Evolutionary conservation across 108 stramenopile species (phyloP).

Genomic region (Cyclostephanos invisitatus): DNA sequence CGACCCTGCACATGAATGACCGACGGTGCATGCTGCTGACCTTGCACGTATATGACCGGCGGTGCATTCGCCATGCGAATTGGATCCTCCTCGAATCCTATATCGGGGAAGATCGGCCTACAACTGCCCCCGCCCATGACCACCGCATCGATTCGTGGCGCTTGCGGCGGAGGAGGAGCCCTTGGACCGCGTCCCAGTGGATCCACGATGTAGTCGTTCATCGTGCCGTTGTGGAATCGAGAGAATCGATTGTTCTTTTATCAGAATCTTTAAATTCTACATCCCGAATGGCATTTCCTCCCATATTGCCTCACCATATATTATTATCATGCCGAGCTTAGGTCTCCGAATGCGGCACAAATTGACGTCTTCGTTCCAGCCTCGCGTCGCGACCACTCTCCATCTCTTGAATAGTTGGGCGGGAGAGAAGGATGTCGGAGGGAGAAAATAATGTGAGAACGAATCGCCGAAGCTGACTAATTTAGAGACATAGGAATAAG

Average conservation of each 20-base stretch:
- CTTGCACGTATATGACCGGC: background rate
- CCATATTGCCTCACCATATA: background rate
- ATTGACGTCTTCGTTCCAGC: too few species aligned
- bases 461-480: too few species aligned
- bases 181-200: conserved; percentile 26
- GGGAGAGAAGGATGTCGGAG: too few species aligned
- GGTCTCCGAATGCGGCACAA: too few species aligned
- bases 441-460: too few species aligned
- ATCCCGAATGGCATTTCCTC: background rate
- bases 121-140: background rate
- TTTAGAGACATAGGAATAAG: too few species aligned
- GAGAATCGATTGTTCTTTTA: background rate
- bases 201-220: conserved; percentile 24
- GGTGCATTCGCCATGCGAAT: conserved; percentile 5
- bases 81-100: background rate
- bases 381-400: too few species aligned
- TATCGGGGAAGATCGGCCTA: conserved; percentile 29
- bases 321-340: too few species aligned
- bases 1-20: background rate
- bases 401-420: too few species aligned
- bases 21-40: conserved; percentile 15
- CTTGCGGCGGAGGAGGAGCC: background rate
- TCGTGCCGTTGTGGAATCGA: background rate
- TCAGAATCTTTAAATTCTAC: background rate
- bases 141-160: background rate